These are phyloP conservation scores for Hygrophoropsis aurantiaca DNA, from an alignment of 768 basidiomycete genomes.

Conservation along the genomic window DNA sequence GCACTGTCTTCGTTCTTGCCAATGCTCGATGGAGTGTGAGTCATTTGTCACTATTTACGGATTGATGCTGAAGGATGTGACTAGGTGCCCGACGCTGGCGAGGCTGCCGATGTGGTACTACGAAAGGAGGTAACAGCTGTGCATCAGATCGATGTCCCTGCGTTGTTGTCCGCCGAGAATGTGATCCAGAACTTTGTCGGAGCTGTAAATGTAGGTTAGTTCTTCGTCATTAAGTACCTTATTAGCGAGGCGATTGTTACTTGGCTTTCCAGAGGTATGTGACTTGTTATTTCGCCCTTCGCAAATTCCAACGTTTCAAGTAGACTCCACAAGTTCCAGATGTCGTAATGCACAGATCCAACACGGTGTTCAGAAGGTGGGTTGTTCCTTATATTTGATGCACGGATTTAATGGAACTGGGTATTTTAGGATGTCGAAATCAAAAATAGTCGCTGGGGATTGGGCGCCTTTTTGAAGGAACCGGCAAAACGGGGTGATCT, in stretches of 20 bases:
- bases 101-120: slow-evolving; percentile 53
- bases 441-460: slow-evolving; percentile 45
- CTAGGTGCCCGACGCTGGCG: slow-evolving; percentile 54
- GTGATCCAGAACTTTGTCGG: slow-evolving; percentile 65
- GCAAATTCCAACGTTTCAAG: background rate
- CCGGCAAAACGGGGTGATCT: slow-evolving; percentile 43
- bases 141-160: slow-evolving; percentile 54
- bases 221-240: background rate
- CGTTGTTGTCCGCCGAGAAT: slow-evolving; percentile 50
- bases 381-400: slow-evolving; percentile 1
- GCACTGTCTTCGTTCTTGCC: slow-evolving; percentile 57
- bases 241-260: background rate
- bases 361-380: slow-evolving; percentile 43
- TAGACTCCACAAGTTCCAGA: slow-evolving; percentile 27
- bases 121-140: slow-evolving; percentile 28
- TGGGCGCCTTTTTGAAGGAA: slow-evolving; percentile 55
- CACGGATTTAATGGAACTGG: slow-evolving; percentile 4
- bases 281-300: background rate
- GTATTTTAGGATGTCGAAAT: slow-evolving; percentile 40
- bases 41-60: background rate
- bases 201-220: slow-evolving; percentile 51
- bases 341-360: slow-evolving; percentile 56
- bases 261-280: slow-evolving; percentile 21
- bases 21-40: slow-evolving; percentile 52
- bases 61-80: background rate